phyloP scores from a whole-genome alignment of 2,329 filamentous ascomycete genomes.

The Fusarium nelsonii region DNA sequence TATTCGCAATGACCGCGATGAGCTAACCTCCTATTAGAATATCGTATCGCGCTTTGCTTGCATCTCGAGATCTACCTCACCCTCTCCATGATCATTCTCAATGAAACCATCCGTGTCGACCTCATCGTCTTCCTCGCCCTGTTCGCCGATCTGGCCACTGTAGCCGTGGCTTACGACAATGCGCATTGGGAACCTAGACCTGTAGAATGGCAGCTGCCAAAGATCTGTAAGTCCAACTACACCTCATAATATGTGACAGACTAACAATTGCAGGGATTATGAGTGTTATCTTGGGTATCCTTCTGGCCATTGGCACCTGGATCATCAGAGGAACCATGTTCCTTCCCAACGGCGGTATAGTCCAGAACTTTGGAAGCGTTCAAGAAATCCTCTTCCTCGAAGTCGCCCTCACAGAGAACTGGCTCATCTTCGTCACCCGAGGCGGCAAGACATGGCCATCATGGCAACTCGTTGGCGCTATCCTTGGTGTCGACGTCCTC shows the following conservation, averaged over 20 bases:
- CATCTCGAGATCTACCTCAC: conserved; percentile 31
- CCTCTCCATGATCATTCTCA: conserved; percentile 27
- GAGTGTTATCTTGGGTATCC: conserved; percentile 17
- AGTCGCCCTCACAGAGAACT: conserved; percentile 33
- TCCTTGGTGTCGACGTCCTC: conserved; percentile 6
- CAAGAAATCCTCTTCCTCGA: conserved; percentile 32
- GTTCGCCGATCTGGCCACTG: conserved; percentile 15
- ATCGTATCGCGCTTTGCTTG: conserved; percentile 25
- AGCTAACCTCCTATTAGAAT: not conserved
- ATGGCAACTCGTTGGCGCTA: conserved; percentile 30
- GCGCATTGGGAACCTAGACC: conserved; percentile 30
- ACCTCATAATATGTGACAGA: not conserved
- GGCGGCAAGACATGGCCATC: conserved; percentile 36
- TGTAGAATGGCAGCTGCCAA: conserved; percentile 27
- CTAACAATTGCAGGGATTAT: conserved; percentile 3
- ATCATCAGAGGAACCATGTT: conserved; percentile 1
- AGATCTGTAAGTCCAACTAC: conserved; percentile 12
- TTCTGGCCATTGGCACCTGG: conserved; percentile 15
- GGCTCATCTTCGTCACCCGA: conserved; percentile 34
- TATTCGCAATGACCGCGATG: accelerated
- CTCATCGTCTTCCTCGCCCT: conserved; percentile 9
- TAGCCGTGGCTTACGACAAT: conserved; percentile 37
- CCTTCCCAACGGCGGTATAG: not conserved
- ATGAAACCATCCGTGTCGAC: conserved; percentile 31
- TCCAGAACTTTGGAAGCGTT: conserved; percentile 22